These are phyloP conservation scores for Pythium sp. DNA, from an alignment of 352 stramenopile genomes.

Conservation along the genomic window DNA sequence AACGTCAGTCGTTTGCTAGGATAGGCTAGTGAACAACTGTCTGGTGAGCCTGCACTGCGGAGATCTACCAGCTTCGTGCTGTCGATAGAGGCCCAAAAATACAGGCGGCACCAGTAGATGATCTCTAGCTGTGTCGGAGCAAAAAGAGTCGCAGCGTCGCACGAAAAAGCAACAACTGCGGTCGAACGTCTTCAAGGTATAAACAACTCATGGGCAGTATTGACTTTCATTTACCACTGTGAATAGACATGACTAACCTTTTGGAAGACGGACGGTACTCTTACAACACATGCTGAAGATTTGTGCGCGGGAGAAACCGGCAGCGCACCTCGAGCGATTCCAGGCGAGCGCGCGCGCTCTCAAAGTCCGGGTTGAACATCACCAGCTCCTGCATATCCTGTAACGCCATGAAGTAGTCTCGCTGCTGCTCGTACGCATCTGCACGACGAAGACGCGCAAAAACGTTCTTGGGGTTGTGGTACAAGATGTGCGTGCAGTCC, in stretches of 20 bases:
- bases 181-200: not conserved
- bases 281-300: slow-evolving; percentile 18
- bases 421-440: slow-evolving; percentile 57
- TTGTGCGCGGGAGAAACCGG: slow-evolving; percentile 30
- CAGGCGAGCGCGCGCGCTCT: slow-evolving; percentile 43
- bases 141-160: too few relatives aligned
- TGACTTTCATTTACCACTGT: not conserved
- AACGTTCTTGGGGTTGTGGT: slow-evolving; percentile 45
- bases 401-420: slow-evolving; percentile 53
- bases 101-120: not conserved
- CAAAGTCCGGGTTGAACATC: slow-evolving; percentile 49
- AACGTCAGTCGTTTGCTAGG: too few relatives aligned
- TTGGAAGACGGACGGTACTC: not conserved
- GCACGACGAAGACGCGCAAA: slow-evolving; percentile 51
- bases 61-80: too few relatives aligned
- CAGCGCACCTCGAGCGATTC: slow-evolving; percentile 42
- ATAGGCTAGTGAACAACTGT: too few relatives aligned
- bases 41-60: too few relatives aligned
- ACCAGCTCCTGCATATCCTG: slow-evolving; percentile 57
- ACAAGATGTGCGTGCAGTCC: slow-evolving; percentile 52
- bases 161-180: not conserved
- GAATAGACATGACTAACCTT: not conserved
- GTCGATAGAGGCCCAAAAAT: too few relatives aligned
- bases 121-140: not conserved
- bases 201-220: not conserved